phyloP scores from a whole-genome alignment of 1,139 yeast genomes.

The Blastobotrys illinoisensis region DNA sequence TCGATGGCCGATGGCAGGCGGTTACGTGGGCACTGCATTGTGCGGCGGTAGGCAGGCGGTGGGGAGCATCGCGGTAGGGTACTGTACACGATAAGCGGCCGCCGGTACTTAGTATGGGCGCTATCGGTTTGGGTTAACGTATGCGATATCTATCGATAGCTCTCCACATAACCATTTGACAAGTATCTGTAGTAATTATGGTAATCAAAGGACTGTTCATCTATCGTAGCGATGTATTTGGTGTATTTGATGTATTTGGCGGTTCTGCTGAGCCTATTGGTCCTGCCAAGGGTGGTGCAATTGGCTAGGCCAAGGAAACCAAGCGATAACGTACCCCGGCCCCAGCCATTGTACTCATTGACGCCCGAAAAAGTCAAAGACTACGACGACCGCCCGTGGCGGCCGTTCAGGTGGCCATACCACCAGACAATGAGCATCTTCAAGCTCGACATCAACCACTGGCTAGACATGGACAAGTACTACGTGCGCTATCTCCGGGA shows the following conservation, averaged over 20 bases:
- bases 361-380: constrained; percentile 62
- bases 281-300: not conserved
- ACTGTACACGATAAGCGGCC: not conserved
- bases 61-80: not conserved
- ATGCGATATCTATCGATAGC: not conserved
- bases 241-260: not conserved
- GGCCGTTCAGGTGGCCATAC: constrained; percentile 77
- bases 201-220: no score
- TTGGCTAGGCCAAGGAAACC: not conserved
- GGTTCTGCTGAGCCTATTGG: not conserved
- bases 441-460: constrained; percentile 63
- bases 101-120: not conserved
- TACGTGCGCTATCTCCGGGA: constrained; percentile 62
- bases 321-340: not conserved
- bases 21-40: no score
- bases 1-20: not conserved
- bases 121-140: not conserved
- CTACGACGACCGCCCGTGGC: constrained; percentile 73
- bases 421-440: constrained; percentile 75
- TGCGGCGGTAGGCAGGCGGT: no score
- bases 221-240: not conserved
- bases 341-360: constrained; percentile 29
- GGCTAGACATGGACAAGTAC: constrained; percentile 77
- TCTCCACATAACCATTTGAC: not conserved
- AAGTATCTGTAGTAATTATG: no score